Conservation (phyloP, 192 early-diverging fungal species). For the Podila epicladia region DNA sequence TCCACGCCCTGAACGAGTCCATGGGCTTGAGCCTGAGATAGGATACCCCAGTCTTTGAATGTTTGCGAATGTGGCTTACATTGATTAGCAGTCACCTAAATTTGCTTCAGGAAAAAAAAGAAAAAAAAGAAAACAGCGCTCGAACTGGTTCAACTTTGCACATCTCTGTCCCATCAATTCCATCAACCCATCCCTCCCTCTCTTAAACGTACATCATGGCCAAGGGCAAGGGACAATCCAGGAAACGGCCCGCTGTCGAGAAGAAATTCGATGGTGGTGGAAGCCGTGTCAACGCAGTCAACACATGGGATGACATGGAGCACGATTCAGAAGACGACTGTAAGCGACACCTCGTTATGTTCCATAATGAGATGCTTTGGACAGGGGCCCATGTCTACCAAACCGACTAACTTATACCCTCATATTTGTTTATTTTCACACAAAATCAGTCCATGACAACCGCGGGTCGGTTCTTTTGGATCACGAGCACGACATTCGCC, state of each 20-base stretch:
- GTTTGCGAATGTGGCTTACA: slow-evolving; percentile 28
- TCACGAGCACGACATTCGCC: slow-evolving; percentile 31
- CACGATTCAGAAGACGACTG: slow-evolving; percentile 83
- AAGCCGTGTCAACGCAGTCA: slow-evolving; percentile 69
- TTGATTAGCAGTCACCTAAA: slow-evolving; percentile 17
- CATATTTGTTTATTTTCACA: background rate
- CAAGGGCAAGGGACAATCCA: slow-evolving; percentile 36
- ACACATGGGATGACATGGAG: slow-evolving; percentile 78
- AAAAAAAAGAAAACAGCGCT: background rate
- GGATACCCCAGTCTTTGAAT: background rate
- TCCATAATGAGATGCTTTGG: background rate
- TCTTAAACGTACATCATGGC: slow-evolving; percentile 15
- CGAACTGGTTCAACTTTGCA: background rate
- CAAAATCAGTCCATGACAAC: slow-evolving; percentile 32
- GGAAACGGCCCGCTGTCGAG: slow-evolving; percentile 33
- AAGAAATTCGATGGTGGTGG: slow-evolving; percentile 49
- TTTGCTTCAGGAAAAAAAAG: slow-evolving; percentile 1
- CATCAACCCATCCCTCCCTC: background rate
- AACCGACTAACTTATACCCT: background rate
- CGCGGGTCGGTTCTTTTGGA: slow-evolving; percentile 34
- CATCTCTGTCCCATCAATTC: background rate
- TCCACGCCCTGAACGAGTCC: slow-evolving; percentile 36
- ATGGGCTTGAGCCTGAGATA: slow-evolving; percentile 22
- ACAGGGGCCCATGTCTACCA: background rate
- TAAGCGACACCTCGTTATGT: slow-evolving; percentile 29